These are phyloP conservation scores for Xylariomycetidae sp. DNA, from an alignment of 2,329 filamentous ascomycete species.

Conservation along the genomic window DNA sequence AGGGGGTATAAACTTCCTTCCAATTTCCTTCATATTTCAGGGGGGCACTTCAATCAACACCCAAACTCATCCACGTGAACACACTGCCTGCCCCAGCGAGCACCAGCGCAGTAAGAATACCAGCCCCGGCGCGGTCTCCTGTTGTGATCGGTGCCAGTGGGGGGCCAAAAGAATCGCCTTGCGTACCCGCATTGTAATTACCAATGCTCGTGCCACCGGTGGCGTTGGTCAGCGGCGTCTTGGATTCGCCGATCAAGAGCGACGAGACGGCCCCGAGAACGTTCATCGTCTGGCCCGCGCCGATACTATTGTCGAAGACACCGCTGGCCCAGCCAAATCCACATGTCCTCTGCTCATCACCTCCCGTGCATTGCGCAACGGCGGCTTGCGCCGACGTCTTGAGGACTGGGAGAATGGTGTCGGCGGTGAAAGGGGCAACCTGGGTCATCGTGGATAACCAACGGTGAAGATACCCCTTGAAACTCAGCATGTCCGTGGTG, in stretches of 20 bases:
- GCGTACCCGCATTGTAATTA: conserved; percentile 36
- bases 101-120: conserved; percentile 42
- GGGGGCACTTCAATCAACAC: too few species aligned
- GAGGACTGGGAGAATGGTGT: conserved; percentile 31
- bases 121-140: conserved; percentile 43
- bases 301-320: conserved; percentile 48
- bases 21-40: too few species aligned
- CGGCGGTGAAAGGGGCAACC: conserved; percentile 33
- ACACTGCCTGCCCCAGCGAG: conserved; percentile 34
- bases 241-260: conserved; percentile 39
- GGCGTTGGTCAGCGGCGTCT: conserved; percentile 38
- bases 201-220: conserved; percentile 49
- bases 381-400: conserved; percentile 35
- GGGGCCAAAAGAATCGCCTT: conserved; percentile 30
- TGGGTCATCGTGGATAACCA: conserved; percentile 42
- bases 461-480: conserved; percentile 55
- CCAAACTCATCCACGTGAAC: conserved; percentile 44
- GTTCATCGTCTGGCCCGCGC: conserved; percentile 58
- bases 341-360: conserved; percentile 37
- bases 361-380: conserved; percentile 30
- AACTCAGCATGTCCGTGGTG: conserved; percentile 53
- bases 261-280: conserved; percentile 52
- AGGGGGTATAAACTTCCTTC: too few species aligned
- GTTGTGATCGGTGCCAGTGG: conserved; percentile 33
- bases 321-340: conserved; percentile 43